Base-by-base conservation (phyloP, 140 eudicot species). In the Cichorium intybus region DNA sequence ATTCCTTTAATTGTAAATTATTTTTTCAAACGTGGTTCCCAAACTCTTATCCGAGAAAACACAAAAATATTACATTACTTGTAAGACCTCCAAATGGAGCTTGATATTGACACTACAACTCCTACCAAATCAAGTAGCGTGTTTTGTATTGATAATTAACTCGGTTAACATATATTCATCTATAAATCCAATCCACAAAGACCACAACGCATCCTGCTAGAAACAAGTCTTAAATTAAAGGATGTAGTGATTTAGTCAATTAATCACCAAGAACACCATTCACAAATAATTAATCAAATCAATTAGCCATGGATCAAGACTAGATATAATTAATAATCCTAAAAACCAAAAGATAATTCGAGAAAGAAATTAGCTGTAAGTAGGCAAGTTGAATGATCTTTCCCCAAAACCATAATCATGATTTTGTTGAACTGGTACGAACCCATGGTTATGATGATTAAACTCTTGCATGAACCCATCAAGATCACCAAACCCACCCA, bases 381-480 rank as follows among this genome's bases (percentile, higher is more conserved):
- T 68, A 62, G 78, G 84, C 80, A 75, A 76, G 68, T 63, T 76
- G 68, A 56, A 73, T 60, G 79, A 66, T 56, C 56, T 78, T 83
- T 73, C 91, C 49, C 84, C 85, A 81, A 73, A 79, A 14, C 73
- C 74, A 77, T 77, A 80, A 72, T 87, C 95, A 70, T 68, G 65
- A 41, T 39, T 77, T 28, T 79, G 88, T 53, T 82, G 39, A 68
- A 77, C 51, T 11, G 80, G 78, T 77, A 74, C 80, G 18, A 75
- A 60, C 33, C 64, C 79, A 59, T 75, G 64, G 59, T 51, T 67
- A 22, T 72, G 77, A 45, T 73, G 64, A 56, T 53, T 82, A 62
- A 84, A 68, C 62, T 88, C 89, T 33, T 82, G 87, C 96, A 88
- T 85, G 68, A 82, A 85, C 28, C 96, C 94, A 65, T 85, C 90